A percentile compares a stretch with the other conserved stretches of the same genome.
Evolutionary conservation across 2,329 filamentous ascomycete genomes (phyloP).

Genomic region (Sclerotinia minor): DNA sequence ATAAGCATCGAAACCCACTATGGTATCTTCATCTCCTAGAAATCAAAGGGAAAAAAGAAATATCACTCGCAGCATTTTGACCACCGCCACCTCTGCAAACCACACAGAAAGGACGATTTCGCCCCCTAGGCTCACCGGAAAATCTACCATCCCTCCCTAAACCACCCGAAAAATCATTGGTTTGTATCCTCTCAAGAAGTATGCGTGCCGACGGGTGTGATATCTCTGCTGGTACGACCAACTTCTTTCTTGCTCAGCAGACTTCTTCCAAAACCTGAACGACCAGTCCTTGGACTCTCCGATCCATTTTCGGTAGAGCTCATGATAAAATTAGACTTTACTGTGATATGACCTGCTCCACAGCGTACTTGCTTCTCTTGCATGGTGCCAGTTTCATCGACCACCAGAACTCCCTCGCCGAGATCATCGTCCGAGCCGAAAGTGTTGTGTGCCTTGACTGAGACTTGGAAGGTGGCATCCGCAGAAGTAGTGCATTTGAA

Average conservation of each 20-base stretch:
- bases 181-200: slow-evolving; percentile 2
- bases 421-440: slow-evolving; percentile 82
- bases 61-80: neutral
- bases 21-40: slow-evolving; percentile 18
- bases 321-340: slow-evolving; percentile 71
- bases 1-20: slow-evolving; percentile 1
- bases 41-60: neutral
- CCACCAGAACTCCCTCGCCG: slow-evolving; percentile 84
- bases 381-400: slow-evolving; percentile 73
- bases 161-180: neutral
- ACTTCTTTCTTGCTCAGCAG: slow-evolving; percentile 54
- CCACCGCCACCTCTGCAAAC: neutral
- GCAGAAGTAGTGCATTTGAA: slow-evolving; percentile 78
- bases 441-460: slow-evolving; percentile 80
- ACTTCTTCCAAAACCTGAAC: slow-evolving; percentile 49
- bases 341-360: slow-evolving; percentile 68
- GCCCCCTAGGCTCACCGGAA: neutral
- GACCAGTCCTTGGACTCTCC: slow-evolving; percentile 48
- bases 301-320: slow-evolving; percentile 45
- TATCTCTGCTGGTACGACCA: slow-evolving; percentile 46
- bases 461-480: slow-evolving; percentile 82
- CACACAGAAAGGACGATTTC: neutral
- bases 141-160: neutral
- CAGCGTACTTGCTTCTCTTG: slow-evolving; percentile 73
- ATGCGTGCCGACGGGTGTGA: slow-evolving; percentile 39